Percentiles rank a stretch among this genome's conserved stretches.
Evolutionary conservation across 352 stramenopile species (phyloP).

Genomic region (Phytophthora podocarpi): DNA sequence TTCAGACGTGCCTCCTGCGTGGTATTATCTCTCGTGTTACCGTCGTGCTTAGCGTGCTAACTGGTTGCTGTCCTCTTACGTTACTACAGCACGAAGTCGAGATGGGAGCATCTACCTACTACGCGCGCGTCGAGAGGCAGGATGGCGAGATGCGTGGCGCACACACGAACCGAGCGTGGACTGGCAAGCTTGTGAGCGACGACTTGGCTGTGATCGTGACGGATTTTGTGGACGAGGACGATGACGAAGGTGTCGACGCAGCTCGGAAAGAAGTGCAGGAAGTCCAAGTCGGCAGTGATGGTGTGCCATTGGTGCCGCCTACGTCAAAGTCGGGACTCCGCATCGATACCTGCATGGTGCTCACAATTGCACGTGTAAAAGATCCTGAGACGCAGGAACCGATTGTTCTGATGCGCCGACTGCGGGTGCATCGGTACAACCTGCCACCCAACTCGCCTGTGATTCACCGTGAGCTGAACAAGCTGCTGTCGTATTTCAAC

Average conservation of each 20-base stretch:
- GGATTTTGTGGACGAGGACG: conserved; percentile 59
- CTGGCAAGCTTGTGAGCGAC: conserved; percentile 41
- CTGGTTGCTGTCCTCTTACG: neutral
- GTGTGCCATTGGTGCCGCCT: conserved; percentile 12
- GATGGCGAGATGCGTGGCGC: conserved; percentile 50
- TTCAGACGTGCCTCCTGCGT: conserved; percentile 6
- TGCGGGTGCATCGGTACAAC: conserved; percentile 56
- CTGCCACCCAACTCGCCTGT: conserved; percentile 45
- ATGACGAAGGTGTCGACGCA: conserved; percentile 32
- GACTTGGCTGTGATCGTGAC: conserved; percentile 46
- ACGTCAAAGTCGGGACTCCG: conserved; percentile 21
- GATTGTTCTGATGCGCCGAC: conserved; percentile 41
- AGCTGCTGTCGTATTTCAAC: conserved; percentile 48
- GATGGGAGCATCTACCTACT: conserved; percentile 38
- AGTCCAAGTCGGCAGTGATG: conserved; percentile 23
- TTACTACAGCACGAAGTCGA: conserved; percentile 32
- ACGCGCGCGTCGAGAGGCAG: conserved; percentile 42
- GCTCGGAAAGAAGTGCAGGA: conserved; percentile 6
- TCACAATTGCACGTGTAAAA: conserved; percentile 31
- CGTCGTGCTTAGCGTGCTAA: neutral
- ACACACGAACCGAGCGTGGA: conserved; percentile 40
- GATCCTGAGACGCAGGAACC: conserved; percentile 29
- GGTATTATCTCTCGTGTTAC: neutral
- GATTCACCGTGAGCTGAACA: conserved; percentile 44
- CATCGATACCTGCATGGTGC: conserved; percentile 39